Conservation (phyloP, 257 asterid genomes). For the Solanum chilense region DNA sequence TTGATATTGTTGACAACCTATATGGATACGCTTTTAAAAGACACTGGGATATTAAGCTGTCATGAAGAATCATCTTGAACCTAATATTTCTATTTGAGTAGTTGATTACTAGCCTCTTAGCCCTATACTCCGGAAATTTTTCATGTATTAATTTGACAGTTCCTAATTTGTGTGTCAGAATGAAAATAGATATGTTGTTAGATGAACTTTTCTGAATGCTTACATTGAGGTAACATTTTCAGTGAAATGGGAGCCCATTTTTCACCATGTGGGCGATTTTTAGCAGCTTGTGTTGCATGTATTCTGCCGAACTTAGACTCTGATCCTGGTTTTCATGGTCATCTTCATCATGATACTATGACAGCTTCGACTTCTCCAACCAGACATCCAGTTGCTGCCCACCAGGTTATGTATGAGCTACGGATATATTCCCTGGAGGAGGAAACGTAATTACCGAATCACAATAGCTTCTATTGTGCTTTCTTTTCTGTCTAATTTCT, state of each 20-base stretch:
- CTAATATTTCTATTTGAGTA: background rate
- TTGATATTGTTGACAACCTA: background rate
- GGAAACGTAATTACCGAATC: slow-evolving; percentile 53
- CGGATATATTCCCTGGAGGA: slow-evolving; percentile 93
- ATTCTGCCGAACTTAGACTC: slow-evolving; percentile 63
- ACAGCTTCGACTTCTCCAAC: slow-evolving; percentile 88
- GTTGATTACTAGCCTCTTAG: background rate
- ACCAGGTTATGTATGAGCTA: slow-evolving; percentile 85
- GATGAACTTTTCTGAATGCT: background rate
- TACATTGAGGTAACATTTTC: background rate
- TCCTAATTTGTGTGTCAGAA: background rate
- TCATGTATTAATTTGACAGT: background rate
- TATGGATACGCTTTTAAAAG: background rate
- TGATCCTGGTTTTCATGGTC: slow-evolving; percentile 64
- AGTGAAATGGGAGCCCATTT: slow-evolving; percentile 98
- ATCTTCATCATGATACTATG: slow-evolving; percentile 46
- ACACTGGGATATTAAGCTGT: background rate
- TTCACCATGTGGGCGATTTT: slow-evolving; percentile 92
- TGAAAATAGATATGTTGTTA: background rate
- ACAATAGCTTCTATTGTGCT: background rate
- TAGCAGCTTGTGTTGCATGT: slow-evolving; percentile 97
- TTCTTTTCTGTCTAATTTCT: background rate
- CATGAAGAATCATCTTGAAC: background rate
- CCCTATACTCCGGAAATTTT: background rate
- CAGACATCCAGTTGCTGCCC: slow-evolving; percentile 85